These are phyloP conservation scores for Striga hermonthica DNA, from an alignment of 305 asterid species.

Conservation along the genomic window DNA sequence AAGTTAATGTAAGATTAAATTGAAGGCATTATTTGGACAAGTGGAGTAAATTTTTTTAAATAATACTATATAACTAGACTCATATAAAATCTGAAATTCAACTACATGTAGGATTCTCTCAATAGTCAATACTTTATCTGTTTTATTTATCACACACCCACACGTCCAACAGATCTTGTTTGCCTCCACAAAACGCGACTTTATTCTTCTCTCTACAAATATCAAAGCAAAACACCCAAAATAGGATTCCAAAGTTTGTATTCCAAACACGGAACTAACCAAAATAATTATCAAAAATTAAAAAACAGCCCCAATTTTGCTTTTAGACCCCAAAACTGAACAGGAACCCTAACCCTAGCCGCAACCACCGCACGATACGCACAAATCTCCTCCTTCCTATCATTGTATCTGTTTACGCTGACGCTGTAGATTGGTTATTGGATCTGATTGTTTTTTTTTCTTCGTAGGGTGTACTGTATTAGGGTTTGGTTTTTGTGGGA, in stretches of 20 bases:
- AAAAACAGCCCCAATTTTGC: constrained; percentile 38
- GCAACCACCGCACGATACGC: constrained; percentile 36
- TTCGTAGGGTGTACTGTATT: constrained; percentile 27
- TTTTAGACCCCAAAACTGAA: constrained; percentile 42
- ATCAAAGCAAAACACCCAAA: constrained; percentile 31
- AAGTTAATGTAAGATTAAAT: too few relatives aligned
- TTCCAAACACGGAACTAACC: constrained; percentile 38
- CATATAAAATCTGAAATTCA: too few relatives aligned
- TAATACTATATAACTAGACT: too few relatives aligned
- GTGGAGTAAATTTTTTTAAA: too few relatives aligned
- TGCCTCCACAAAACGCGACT: constrained; percentile 50
- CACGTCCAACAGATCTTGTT: constrained; percentile 33
- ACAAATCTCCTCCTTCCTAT: constrained; percentile 25
- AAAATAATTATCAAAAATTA: constrained; percentile 46
- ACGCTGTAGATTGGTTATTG: constrained; percentile 26
- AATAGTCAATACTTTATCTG: background rate
- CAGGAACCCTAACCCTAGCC: constrained; percentile 78
- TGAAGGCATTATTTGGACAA: too few relatives aligned
- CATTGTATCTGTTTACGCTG: constrained; percentile 5
- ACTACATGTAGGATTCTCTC: background rate
- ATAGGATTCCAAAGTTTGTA: constrained; percentile 34
- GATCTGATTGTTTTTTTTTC: constrained; percentile 28
- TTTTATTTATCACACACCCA: background rate
- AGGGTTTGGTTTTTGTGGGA: constrained; percentile 40
- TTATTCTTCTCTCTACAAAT: constrained; percentile 35